Evolutionary conservation across 2,329 filamentous ascomycete genomes (phyloP).

Genomic region (Microcyclospora pomicola): DNA sequence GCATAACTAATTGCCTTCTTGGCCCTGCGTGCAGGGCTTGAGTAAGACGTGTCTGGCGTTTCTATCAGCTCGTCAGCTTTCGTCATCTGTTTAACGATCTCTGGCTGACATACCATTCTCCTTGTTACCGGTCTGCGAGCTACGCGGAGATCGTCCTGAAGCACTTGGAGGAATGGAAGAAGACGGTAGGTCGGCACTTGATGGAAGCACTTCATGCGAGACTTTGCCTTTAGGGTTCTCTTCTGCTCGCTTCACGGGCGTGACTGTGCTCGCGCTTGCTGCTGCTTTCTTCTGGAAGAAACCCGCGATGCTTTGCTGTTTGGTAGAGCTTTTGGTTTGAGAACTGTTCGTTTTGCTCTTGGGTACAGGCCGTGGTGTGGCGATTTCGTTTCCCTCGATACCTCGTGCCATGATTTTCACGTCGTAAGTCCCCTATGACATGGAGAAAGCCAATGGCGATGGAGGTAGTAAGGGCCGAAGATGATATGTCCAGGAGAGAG

Average conservation of each 20-base stretch:
- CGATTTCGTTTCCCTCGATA: constrained; percentile 34
- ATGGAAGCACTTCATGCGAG: neutral
- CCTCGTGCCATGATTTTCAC: constrained; percentile 27
- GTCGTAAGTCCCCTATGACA: no score
- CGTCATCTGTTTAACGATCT: constrained; percentile 17
- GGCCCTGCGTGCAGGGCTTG: constrained; percentile 66
- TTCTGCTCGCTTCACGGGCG: constrained; percentile 20
- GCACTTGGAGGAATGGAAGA: constrained; percentile 53
- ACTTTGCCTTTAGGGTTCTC: constrained; percentile 4
- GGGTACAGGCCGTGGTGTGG: constrained; percentile 28
- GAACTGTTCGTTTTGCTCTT: constrained; percentile 29
- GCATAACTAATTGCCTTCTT: constrained; percentile 65
- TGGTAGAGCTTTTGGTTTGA: constrained; percentile 39
- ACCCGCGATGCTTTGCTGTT: constrained; percentile 59
- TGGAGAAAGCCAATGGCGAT: no score
- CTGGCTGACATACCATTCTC: constrained; percentile 35
- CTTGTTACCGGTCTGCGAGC: constrained; percentile 38
- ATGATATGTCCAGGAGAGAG: no score
- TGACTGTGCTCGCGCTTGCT: constrained; percentile 32
- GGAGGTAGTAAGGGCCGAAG: no score
- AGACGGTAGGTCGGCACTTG: constrained; percentile 41
- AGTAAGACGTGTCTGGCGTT: constrained; percentile 34
- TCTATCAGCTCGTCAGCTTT: constrained; percentile 27
- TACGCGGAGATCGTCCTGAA: constrained; percentile 31
- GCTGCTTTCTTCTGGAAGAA: constrained; percentile 53